Base-by-base conservation (phyloP, 2,329 filamentous ascomycete genomes). In the Cytospora chrysosperma region DNA sequence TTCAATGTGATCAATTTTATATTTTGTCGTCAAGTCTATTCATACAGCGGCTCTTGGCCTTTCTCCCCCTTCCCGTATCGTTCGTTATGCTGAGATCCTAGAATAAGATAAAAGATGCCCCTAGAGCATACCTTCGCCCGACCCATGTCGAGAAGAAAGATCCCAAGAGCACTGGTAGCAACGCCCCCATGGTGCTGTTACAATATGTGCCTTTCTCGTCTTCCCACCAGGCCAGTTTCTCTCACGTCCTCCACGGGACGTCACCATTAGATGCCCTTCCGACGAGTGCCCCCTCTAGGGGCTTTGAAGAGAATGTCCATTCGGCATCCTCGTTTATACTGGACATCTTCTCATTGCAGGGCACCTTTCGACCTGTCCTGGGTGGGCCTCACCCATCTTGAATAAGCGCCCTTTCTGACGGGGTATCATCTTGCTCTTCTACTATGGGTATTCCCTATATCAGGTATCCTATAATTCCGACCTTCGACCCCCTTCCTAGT, bases 401-500 rank as follows among this genome's bases (percentile, higher is more conserved):
- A n/a, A 47, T 24, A n/a, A n/a, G 40, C 17, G 19, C 19, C 17
- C 5, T 24, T 47, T 24, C 19, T 24, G 43, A 24, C 17, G 37
- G 37, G 37, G 37, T 24, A 19, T 24, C 43, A 19, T 47, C n/a
- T n/a, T 47, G 21, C 5, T 47, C 43, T 47, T 30, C 28, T 30
- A 30, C 28, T 30, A 9, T 43, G 40, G 40, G 40, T 43, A 43
- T 21, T 13, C 30, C 37, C 37, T 21, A 8, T n/a, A 47, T 24
- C 10, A 19, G n/a, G n/a, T 21, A 47, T 53, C 68, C 59, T 67
- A 67, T 65, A 64, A 60, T 17, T 62, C 55, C 58, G 61, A 40
- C 60, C 68, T 75, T 47, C 9, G 43, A 47, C 43, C 24, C 61
- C 49, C 50, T 26, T 34, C 57, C 58, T 84, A 89, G 71, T 85